These are phyloP conservation scores for Malassezia sp. DNA, from an alignment of 1,284 basidiomycete genomes.

Conservation along the genomic window DNA sequence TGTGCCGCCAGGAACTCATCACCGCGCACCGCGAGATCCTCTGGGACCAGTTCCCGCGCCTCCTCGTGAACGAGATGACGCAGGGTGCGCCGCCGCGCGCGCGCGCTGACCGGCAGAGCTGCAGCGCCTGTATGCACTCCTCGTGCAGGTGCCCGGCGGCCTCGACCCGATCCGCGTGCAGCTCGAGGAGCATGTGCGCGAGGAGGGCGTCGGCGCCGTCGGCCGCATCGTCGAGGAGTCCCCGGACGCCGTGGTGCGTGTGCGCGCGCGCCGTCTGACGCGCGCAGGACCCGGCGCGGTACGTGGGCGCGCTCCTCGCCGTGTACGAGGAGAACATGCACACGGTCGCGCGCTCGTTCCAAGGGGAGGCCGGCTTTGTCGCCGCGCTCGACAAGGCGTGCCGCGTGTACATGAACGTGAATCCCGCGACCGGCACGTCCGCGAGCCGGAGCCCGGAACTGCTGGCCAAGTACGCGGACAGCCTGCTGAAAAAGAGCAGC, in stretches of 20 bases:
- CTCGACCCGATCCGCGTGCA: conserved; percentile 81
- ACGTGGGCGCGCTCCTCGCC: conserved; percentile 80
- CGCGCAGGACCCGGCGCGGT: conserved; percentile 81
- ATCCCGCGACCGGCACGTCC: conserved; percentile 56
- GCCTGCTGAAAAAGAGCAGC: conserved; percentile 84
- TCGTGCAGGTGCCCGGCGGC: conserved; percentile 77
- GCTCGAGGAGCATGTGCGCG: conserved; percentile 91
- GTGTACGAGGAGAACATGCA: conserved; percentile 87
- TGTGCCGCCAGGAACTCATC: conserved; percentile 86
- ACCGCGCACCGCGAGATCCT: conserved; percentile 73
- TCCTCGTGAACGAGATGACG: conserved; percentile 88
- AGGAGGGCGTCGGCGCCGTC: conserved; percentile 70
- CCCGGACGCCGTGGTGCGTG: conserved; percentile 47
- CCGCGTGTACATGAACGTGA: conserved; percentile 88
- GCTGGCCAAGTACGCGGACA: conserved; percentile 84
- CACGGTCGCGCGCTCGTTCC: conserved; percentile 80
- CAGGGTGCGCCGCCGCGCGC: too few relatives aligned
- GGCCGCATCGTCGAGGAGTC: conserved; percentile 56
- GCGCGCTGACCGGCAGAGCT: too few relatives aligned
- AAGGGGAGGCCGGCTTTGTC: conserved; percentile 85
- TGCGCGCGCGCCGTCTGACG: too few relatives aligned
- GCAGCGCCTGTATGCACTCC: conserved; percentile 75
- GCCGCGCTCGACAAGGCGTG: conserved; percentile 87
- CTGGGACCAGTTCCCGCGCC: conserved; percentile 85
- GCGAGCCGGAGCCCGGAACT: conserved; percentile 73